Evolutionary conservation across 2,329 filamentous ascomycete species (phyloP).

Genomic region (Nakataea oryzae): DNA sequence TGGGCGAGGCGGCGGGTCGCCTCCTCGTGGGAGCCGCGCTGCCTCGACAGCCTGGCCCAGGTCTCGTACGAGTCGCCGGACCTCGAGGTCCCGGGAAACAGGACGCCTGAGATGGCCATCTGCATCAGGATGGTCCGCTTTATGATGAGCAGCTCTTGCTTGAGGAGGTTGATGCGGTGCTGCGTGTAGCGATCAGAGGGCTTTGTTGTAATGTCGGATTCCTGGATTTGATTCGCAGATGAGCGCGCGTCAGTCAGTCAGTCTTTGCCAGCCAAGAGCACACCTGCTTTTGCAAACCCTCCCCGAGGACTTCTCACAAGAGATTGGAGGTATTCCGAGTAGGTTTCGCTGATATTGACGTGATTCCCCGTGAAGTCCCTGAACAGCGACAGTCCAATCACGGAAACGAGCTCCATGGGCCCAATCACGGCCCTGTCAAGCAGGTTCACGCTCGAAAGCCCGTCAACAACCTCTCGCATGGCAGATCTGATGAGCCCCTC

Average conservation of each 20-base stretch:
- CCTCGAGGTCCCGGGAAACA: slow-evolving; percentile 8
- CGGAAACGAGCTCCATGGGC: slow-evolving; percentile 30
- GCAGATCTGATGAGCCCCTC: slow-evolving; percentile 21
- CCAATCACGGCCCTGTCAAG: slow-evolving; percentile 25
- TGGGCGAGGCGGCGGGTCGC: neutral
- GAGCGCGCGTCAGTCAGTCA: neutral
- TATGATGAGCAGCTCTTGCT: slow-evolving; percentile 25
- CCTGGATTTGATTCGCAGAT: slow-evolving; percentile 13
- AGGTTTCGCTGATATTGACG: slow-evolving; percentile 28
- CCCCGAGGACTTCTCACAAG: slow-evolving; percentile 15
- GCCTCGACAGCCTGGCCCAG: neutral
- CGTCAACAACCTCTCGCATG: slow-evolving; percentile 24
- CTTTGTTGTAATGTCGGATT: slow-evolving; percentile 27
- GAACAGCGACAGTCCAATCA: slow-evolving; percentile 27
- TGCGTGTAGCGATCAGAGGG: slow-evolving; percentile 29
- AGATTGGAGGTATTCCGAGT: slow-evolving; percentile 28
- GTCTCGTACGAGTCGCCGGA: neutral
- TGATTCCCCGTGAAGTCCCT: slow-evolving; percentile 25
- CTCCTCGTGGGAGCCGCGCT: neutral
- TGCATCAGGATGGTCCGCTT: slow-evolving; percentile 23
- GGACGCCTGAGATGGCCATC: slow-evolving; percentile 16
- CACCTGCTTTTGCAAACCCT: neutral
- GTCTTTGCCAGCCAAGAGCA: slow-evolving; percentile 8
- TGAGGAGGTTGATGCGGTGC: slow-evolving; percentile 26
- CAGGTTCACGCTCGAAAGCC: slow-evolving; percentile 19